phyloP scores from a whole-genome alignment of 1,284 basidiomycete species.

The Ustilago lituana region DNA sequence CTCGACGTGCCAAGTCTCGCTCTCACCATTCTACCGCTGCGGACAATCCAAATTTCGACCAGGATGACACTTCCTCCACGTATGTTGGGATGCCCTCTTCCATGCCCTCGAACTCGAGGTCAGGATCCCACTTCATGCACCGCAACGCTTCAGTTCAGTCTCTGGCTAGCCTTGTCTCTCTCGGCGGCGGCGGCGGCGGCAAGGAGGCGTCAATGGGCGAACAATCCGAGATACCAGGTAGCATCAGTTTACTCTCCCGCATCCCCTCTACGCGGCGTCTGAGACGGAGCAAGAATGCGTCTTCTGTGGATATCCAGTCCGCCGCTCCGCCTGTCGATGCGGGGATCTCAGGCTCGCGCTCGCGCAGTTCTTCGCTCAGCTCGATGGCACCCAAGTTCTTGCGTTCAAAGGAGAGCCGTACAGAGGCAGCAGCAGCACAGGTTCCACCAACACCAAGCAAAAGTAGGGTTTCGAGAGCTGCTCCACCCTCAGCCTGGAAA shows the following conservation, averaged over 20 bases:
- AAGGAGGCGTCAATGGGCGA: neutral
- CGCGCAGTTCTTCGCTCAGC: constrained; percentile 16
- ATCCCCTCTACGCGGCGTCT: neutral
- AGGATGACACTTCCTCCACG: neutral
- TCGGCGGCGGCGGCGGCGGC: neutral
- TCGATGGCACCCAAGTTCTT: constrained; percentile 12
- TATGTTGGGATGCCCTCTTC: neutral
- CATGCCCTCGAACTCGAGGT: neutral
- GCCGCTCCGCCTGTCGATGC: neutral
- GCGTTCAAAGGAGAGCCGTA: constrained; percentile 6
- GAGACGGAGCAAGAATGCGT: constrained; percentile 9
- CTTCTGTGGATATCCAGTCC: neutral
- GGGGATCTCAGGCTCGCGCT: neutral
- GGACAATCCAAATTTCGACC: neutral
- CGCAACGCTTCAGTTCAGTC: constrained; percentile 23
- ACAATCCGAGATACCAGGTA: neutral
- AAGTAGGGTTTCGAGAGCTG: neutral
- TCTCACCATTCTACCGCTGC: neutral
- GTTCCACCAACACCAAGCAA: neutral
- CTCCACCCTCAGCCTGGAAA: constrained; percentile 27
- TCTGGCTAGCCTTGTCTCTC: constrained; percentile 3
- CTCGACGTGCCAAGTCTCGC: constrained; percentile 11
- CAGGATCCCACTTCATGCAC: neutral
- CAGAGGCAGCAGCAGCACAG: no score
- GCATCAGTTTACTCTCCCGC: constrained; percentile 13